phyloP scores from a whole-genome alignment of 1,284 basidiomycete species.

The Clitocybe nebularis region DNA sequence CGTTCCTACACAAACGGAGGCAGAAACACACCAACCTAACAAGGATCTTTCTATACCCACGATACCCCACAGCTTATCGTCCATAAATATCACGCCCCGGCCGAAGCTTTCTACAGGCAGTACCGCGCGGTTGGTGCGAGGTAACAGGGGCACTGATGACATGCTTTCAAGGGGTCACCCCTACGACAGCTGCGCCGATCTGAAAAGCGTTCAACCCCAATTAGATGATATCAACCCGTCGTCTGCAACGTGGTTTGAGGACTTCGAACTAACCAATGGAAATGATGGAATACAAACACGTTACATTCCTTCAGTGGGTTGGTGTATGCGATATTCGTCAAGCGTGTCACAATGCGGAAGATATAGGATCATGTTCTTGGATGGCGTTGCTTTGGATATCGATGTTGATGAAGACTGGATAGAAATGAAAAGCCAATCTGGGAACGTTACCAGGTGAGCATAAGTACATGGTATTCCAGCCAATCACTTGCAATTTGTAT shows the following conservation, averaged over 20 bases:
- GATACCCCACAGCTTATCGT: constrained; percentile 15
- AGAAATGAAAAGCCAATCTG: constrained; percentile 27
- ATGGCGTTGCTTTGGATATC: constrained; percentile 38
- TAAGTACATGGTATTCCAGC: not conserved
- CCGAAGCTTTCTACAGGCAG: constrained; percentile 18
- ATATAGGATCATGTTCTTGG: constrained; percentile 45
- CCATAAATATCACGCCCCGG: constrained; percentile 20
- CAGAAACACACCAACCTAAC: not conserved
- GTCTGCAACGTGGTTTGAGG: constrained; percentile 1
- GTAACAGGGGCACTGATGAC: constrained; percentile 1
- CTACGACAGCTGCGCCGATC: constrained; percentile 1
- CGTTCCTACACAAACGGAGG: not conserved
- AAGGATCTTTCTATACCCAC: not conserved
- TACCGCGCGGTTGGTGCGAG: constrained; percentile 1
- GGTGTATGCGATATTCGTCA: constrained; percentile 38
- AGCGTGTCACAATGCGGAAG: constrained; percentile 32
- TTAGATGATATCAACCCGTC: not conserved
- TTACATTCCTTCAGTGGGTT: constrained; percentile 38
- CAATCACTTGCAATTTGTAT: not conserved
- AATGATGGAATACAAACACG: constrained; percentile 22
- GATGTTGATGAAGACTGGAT: constrained; percentile 40
- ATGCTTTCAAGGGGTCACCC: constrained; percentile 1
- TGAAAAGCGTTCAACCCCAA: not conserved
- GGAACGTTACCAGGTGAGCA: constrained; percentile 27
- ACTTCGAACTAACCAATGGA: constrained; percentile 2